A percentile compares a stretch with the other conserved stretches of the same genome.
Conservation (phyloP, 441 rosid species). For the Gossypium trilobum region DNA sequence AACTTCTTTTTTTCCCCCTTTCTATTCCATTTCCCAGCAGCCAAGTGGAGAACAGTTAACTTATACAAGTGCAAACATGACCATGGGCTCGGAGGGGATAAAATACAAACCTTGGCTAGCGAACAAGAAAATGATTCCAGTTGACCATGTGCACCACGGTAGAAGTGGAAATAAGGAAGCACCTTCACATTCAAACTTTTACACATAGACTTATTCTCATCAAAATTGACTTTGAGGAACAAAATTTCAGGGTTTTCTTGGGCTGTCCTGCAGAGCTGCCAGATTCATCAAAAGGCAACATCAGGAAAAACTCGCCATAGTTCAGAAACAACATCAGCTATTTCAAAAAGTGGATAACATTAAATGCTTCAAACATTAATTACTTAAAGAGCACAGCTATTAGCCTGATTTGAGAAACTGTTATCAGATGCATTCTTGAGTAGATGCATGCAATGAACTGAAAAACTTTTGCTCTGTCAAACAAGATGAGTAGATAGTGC, state of each 20-base stretch:
- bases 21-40: background rate
- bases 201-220: conserved; percentile 90
- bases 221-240: conserved; percentile 83
- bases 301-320: background rate
- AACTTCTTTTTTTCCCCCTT: background rate
- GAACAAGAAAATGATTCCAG: conserved; percentile 92
- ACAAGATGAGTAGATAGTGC: background rate
- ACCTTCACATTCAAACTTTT: conserved; percentile 83
- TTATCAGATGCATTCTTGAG: background rate
- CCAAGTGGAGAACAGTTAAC: background rate
- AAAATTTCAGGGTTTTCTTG: conserved; percentile 62
- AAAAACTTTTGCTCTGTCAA: background rate
- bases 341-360: background rate
- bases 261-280: conserved; percentile 83
- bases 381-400: background rate
- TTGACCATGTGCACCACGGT: conserved; percentile 80
- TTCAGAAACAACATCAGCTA: background rate
- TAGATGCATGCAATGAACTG: background rate
- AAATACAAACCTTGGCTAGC: conserved; percentile 66
- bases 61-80: background rate
- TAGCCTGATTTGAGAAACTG: background rate
- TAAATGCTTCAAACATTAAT: background rate
- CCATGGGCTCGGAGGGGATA: background rate
- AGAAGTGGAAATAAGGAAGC: conserved; percentile 89
- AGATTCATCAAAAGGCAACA: background rate